phyloP scores from a whole-genome alignment of 164 flowering plant species.

The Vitis riparia region DNA sequence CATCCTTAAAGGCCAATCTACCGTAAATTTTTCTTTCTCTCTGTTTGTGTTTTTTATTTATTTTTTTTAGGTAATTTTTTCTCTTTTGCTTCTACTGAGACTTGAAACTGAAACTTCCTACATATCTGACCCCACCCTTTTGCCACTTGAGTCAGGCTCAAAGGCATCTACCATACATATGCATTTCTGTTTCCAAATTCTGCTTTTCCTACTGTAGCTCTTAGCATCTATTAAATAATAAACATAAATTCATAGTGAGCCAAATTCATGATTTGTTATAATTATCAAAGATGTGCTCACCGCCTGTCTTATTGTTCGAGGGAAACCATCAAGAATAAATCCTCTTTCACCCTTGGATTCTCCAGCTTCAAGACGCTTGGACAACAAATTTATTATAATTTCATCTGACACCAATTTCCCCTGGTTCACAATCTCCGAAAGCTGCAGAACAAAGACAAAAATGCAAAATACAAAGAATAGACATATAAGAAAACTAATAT shows the following conservation, averaged over 20 bases:
- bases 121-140: too few relatives aligned
- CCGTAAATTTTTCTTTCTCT: too few relatives aligned
- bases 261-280: neutral
- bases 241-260: neutral
- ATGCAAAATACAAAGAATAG: neutral
- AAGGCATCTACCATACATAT: too few relatives aligned
- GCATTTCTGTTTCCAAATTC: too few relatives aligned
- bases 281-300: conserved; percentile 37
- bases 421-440: conserved; percentile 77
- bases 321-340: conserved; percentile 95
- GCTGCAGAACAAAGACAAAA: conserved; percentile 46
- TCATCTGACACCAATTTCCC: conserved; percentile 94
- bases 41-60: too few relatives aligned
- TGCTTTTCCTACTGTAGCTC: neutral
- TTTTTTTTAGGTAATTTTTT: too few relatives aligned
- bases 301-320: conserved; percentile 92
- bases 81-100: too few relatives aligned
- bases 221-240: neutral
- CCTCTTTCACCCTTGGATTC: conserved; percentile 82
- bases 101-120: too few relatives aligned
- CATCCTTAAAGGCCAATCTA: too few relatives aligned
- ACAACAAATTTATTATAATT: conserved; percentile 66
- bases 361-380: conserved; percentile 80
- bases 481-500: neutral
- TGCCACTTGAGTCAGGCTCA: too few relatives aligned